Percentiles rank a stretch among this genome's conserved stretches.
Conservation (phyloP, 345 rosid genomes). For the Salix udensis region DNA sequence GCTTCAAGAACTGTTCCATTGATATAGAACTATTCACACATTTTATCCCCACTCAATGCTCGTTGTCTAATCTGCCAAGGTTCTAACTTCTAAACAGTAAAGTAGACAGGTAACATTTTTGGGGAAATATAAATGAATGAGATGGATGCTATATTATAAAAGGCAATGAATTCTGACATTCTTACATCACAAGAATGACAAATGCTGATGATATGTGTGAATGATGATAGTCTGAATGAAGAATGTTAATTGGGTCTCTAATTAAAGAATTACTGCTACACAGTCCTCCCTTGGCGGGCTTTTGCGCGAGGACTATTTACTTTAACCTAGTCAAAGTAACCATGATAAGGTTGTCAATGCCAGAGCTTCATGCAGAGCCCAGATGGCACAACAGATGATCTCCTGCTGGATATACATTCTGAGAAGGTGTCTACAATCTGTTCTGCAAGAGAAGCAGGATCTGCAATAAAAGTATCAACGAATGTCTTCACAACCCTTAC, state of each 20-base stretch:
- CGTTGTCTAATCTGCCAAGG: too few species aligned
- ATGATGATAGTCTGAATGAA: constrained; percentile 25
- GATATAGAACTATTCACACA: too few species aligned
- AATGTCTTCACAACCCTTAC: constrained; percentile 75
- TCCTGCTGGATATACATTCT: constrained; percentile 55
- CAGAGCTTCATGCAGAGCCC: constrained; percentile 91
- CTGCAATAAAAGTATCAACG: constrained; percentile 63
- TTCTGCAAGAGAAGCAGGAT: constrained; percentile 76
- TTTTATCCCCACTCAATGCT: too few species aligned
- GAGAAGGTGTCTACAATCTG: constrained; percentile 92
- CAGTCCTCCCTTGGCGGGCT: constrained; percentile 30
- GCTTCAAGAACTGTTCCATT: constrained; percentile 27
- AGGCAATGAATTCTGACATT: constrained; percentile 20
- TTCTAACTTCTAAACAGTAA: too few species aligned
- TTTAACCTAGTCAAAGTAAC: neutral
- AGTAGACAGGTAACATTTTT: too few species aligned
- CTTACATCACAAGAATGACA: constrained; percentile 37
- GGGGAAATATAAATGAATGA: neutral
- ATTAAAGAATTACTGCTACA: constrained; percentile 39
- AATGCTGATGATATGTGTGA: constrained; percentile 22
- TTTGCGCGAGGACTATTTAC: constrained; percentile 7
- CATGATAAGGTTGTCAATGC: constrained; percentile 46
- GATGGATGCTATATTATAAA: constrained; percentile 8
- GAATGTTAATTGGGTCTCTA: constrained; percentile 30
- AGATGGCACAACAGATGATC: constrained; percentile 52